Evolutionary conservation across 2,329 filamentous ascomycete genomes (phyloP).

Genomic region (Emmonsiellopsis sp.): DNA sequence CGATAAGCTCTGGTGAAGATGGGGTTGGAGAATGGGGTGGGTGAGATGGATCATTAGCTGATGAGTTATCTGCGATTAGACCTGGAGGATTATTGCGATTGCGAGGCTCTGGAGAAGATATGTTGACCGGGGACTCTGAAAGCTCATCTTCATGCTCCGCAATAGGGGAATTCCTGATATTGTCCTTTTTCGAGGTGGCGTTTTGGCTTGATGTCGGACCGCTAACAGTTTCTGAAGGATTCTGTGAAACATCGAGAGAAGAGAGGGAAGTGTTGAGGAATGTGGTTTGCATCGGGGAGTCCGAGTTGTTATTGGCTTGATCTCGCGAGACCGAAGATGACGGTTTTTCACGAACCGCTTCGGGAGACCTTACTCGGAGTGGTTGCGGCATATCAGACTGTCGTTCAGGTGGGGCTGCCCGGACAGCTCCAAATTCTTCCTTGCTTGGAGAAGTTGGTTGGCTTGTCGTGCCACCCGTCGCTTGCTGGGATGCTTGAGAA

Average conservation of each 20-base stretch:
- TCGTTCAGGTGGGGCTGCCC: slow-evolving; percentile 24
- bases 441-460: slow-evolving; percentile 14
- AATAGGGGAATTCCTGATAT: background rate
- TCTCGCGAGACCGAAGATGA: background rate
- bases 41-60: slow-evolving; percentile 27
- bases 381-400: slow-evolving; percentile 20
- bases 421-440: slow-evolving; percentile 22
- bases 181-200: background rate
- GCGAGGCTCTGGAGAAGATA: slow-evolving; percentile 47
- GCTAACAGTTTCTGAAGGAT: slow-evolving; percentile 13
- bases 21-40: slow-evolving; percentile 52
- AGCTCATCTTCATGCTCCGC: slow-evolving; percentile 25
- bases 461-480: slow-evolving; percentile 15
- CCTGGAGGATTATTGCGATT: slow-evolving; percentile 46
- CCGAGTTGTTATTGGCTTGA: background rate
- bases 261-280: slow-evolving; percentile 5
- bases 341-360: slow-evolving; percentile 3
- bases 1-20: slow-evolving; percentile 17
- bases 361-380: slow-evolving; percentile 13
- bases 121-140: slow-evolving; percentile 60
- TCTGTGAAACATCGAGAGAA: slow-evolving; percentile 10
- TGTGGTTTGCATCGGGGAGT: slow-evolving; percentile 8
- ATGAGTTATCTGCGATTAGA: slow-evolving; percentile 59
- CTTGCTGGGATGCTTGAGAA: slow-evolving; percentile 34
- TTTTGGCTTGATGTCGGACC: background rate